These are phyloP conservation scores for Colletotrichum sp. DNA, from an alignment of 2,329 filamentous ascomycete genomes.

Conservation along the genomic window DNA sequence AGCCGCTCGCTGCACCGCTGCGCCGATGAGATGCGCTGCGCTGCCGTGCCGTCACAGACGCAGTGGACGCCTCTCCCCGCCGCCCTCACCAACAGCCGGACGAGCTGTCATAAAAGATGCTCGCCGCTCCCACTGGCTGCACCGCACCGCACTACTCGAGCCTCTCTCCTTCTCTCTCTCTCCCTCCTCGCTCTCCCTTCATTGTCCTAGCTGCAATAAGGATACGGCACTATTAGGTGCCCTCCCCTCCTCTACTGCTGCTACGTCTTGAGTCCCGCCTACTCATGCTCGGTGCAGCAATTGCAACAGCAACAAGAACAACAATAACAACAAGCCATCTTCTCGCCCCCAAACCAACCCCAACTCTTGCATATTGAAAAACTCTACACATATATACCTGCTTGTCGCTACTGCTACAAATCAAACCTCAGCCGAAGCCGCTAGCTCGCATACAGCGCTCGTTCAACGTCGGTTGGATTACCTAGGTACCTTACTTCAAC, in stretches of 20 bases:
- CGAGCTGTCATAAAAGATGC: constrained; percentile 21
- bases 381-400: not conserved
- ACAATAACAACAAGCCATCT: not conserved
- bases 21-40: not conserved
- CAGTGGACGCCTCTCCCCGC: not conserved
- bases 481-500: not conserved
- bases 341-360: not conserved
- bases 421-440: not conserved
- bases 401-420: not conserved
- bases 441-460: not conserved
- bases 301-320: not conserved
- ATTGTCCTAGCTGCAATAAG: not conserved
- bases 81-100: not conserved
- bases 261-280: not conserved
- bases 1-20: not conserved
- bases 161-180: not conserved
- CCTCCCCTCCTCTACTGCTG: not conserved
- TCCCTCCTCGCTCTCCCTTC: not conserved
- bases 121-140: not conserved
- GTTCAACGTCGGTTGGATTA: not conserved
- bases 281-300: not conserved
- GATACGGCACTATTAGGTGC: constrained; percentile 17
- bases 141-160: not conserved
- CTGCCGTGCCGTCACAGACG: not conserved
- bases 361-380: not conserved